phyloP scores from a whole-genome alignment of 345 rosid species.

The Boechera stricta region DNA sequence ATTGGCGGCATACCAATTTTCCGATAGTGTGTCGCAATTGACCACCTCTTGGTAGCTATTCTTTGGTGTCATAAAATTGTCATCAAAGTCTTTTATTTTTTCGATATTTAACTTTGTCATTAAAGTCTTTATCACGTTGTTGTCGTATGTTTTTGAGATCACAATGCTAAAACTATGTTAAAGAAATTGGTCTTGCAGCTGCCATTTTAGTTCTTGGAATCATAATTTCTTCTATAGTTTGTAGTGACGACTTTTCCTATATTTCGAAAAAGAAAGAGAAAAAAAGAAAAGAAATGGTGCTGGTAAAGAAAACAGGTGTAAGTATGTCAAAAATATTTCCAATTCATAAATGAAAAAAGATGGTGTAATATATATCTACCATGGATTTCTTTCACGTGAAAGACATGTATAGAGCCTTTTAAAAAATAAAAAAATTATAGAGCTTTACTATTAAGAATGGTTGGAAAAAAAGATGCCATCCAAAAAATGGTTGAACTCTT shows the following conservation, averaged over 20 bases:
- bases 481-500: slow-evolving; percentile 1
- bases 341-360: background rate
- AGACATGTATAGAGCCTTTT: background rate
- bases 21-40: background rate
- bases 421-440: background rate
- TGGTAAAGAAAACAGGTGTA: background rate
- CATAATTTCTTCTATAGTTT: too few relatives aligned
- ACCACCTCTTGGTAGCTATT: background rate
- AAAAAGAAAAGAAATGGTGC: too few relatives aligned
- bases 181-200: background rate
- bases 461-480: slow-evolving; percentile 19
- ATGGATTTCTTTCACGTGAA: slow-evolving; percentile 31
- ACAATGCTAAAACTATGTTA: background rate
- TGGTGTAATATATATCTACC: slow-evolving; percentile 3
- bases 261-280: too few relatives aligned
- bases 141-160: background rate
- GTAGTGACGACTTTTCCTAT: too few relatives aligned
- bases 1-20: background rate
- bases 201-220: too few relatives aligned
- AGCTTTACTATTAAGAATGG: slow-evolving; percentile 17
- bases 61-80: background rate
- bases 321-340: background rate
- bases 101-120: background rate
- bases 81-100: background rate
- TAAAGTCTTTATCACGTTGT: background rate